Evolutionary conservation across 345 rosid genomes (phyloP), one percentile per base, ranked within the genome.

Genomic region (Mangifera indica): DNA sequence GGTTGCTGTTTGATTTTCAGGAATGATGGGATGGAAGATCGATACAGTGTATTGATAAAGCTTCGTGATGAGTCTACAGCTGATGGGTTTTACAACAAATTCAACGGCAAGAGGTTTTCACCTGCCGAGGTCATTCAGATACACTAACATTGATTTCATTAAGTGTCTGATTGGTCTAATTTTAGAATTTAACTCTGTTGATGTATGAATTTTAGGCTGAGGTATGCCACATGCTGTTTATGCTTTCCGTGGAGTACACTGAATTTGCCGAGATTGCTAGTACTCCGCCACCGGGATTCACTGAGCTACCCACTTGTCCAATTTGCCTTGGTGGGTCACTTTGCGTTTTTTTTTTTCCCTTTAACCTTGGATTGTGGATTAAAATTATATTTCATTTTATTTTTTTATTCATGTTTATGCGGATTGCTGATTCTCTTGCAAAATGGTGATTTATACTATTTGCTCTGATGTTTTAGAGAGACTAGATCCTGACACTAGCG

Each of bases 21-120:
- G 88, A 92, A 95, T 48, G 98, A 91, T 78, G 99, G 80, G 24
- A 83, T 92, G 88, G 99, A 95, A 74, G 98, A 95, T 83, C 80
- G 96, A 26, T 91, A 92, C 70, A 91, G 94, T 18, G 98, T 88
- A 24, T 63, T 95, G 78, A 78, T 95, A 62, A 85, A 85, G 75
- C 79, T 87, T 44, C 79, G 60, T 54, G 83, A 89, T 81, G 91
- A 89, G 81, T 76, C 67, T 4, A 74, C 74, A 17, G 92, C 98
- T 2, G 88, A 95, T 78, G 83, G 60, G 25, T 89, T 95, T 74
- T 85, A 88, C 57, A 74, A 62, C 59, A 67, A 73, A 72, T 76
- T 91, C 54, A 91, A 95, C 60, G 97, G 93, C 52, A 88, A 74
- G 66, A 83, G 83, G 34, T 95, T 88, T 73, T 88, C 91, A 2